Evolutionary conservation across 768 basidiomycete species (phyloP).

Genomic region (Peribolospora kevripleyi): DNA sequence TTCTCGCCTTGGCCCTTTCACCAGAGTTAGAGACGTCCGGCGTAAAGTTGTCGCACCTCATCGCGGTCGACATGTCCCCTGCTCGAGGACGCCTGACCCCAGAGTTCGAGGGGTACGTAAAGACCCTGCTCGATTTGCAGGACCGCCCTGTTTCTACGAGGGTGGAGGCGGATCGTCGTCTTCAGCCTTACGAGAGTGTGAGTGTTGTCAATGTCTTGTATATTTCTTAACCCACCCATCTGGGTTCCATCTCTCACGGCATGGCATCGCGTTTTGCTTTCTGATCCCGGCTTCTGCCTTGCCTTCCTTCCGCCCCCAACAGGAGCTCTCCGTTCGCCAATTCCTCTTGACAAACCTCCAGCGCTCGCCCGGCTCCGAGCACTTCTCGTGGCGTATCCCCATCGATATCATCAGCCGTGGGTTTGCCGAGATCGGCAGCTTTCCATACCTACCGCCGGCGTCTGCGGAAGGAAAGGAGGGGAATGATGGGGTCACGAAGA

Average conservation of each 20-base stretch:
- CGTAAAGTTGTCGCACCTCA: slow-evolving; percentile 22
- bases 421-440: slow-evolving; percentile 45
- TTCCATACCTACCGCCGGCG: slow-evolving; percentile 32
- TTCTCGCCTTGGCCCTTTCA: slow-evolving; percentile 22
- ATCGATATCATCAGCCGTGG: slow-evolving; percentile 37
- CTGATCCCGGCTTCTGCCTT: background rate
- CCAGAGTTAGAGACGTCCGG: slow-evolving; percentile 15
- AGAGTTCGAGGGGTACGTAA: slow-evolving; percentile 43
- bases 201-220: slow-evolving; percentile 6
- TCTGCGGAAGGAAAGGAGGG: slow-evolving; percentile 22
- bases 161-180: slow-evolving; percentile 41
- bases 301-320: background rate
- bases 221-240: background rate
- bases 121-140: slow-evolving; percentile 53
- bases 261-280: background rate
- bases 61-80: slow-evolving; percentile 66
- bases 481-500: slow-evolving; percentile 17
- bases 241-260: background rate
- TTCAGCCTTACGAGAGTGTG: slow-evolving; percentile 41
- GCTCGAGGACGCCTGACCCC: slow-evolving; percentile 29
- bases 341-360: slow-evolving; percentile 66
- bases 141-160: slow-evolving; percentile 32
- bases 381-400: slow-evolving; percentile 48
- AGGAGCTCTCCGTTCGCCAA: slow-evolving; percentile 51
- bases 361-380: slow-evolving; percentile 14